phyloP scores from a whole-genome alignment of 1,139 yeast species.

The Kodamaea arcana region DNA sequence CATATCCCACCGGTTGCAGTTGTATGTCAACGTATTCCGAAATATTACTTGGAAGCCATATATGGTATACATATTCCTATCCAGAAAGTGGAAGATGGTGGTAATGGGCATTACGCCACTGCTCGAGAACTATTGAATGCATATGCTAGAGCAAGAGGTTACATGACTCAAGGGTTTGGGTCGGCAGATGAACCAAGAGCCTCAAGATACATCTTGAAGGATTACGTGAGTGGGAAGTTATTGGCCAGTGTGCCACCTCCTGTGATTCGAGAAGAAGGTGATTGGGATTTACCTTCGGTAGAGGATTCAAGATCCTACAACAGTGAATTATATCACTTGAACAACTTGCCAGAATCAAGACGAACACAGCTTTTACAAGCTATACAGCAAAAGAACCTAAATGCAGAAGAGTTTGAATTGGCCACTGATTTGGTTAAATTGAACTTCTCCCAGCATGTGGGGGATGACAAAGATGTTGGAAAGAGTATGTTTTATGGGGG shows the following conservation, averaged over 20 bases:
- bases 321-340: constrained; percentile 61
- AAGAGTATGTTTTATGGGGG: constrained; percentile 65
- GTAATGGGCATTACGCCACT: constrained; percentile 75
- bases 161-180: constrained; percentile 96
- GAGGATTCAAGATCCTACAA: constrained; percentile 64
- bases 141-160: constrained; percentile 95
- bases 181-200: constrained; percentile 97
- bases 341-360: constrained; percentile 66
- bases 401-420: constrained; percentile 53
- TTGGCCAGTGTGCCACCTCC: constrained; percentile 90
- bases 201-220: constrained; percentile 86
- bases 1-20: constrained; percentile 87
- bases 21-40: constrained; percentile 86
- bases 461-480: constrained; percentile 27
- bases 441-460: constrained; percentile 75
- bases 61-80: constrained; percentile 89
- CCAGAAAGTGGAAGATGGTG: constrained; percentile 78
- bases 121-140: constrained; percentile 87
- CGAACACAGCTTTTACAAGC: constrained; percentile 66
- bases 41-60: constrained; percentile 80
- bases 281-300: constrained; percentile 34
- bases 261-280: constrained; percentile 34
- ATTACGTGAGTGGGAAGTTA: constrained; percentile 89
- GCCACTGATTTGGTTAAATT: constrained; percentile 65
- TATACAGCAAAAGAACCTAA: constrained; percentile 50